Percentiles rank a stretch among this genome's conserved stretches.
Evolutionary conservation across 805 yeast genomes (phyloP).

Genomic region (Lachancea sp.): DNA sequence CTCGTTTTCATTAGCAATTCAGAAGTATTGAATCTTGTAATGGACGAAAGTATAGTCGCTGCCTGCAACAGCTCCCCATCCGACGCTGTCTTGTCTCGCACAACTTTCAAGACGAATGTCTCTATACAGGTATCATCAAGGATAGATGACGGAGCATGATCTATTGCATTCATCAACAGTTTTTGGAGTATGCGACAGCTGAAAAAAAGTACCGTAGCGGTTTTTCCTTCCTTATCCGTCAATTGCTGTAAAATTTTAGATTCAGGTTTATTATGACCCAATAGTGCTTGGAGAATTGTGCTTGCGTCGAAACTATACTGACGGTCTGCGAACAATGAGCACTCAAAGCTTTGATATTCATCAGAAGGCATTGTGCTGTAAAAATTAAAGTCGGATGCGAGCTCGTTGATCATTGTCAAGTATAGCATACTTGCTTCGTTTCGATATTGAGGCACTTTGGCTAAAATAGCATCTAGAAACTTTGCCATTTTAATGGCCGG

Average conservation of each 20-base stretch:
- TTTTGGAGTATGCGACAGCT: constrained; percentile 32
- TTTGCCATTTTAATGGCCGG: constrained; percentile 16
- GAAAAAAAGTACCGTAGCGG: constrained; percentile 26
- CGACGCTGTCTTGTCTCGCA: constrained; percentile 31
- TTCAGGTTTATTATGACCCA: background rate
- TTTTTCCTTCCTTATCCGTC: background rate
- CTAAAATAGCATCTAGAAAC: constrained; percentile 23
- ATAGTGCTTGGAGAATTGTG: constrained; percentile 7
- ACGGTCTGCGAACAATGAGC: constrained; percentile 18
- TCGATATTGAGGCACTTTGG: constrained; percentile 11
- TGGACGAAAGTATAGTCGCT: constrained; percentile 32
- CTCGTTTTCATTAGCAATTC: constrained; percentile 39
- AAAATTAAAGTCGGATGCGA: constrained; percentile 36
- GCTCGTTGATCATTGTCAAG: constrained; percentile 34
- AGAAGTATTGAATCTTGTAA: constrained; percentile 32
- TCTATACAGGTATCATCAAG: constrained; percentile 30
- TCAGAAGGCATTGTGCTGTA: constrained; percentile 23
- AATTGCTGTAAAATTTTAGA: background rate
- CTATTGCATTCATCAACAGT: constrained; percentile 31
- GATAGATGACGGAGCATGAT: constrained; percentile 19
- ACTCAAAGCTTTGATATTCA: constrained; percentile 13
- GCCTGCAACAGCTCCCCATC: constrained; percentile 24
- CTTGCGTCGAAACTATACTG: constrained; percentile 11
- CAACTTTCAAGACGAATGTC: constrained; percentile 31
- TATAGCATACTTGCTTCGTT: constrained; percentile 18